Evolutionary conservation across 345 rosid species (phyloP), one percentile per base, ranked within the genome.

Genomic region (Physaria fendleri): DNA sequence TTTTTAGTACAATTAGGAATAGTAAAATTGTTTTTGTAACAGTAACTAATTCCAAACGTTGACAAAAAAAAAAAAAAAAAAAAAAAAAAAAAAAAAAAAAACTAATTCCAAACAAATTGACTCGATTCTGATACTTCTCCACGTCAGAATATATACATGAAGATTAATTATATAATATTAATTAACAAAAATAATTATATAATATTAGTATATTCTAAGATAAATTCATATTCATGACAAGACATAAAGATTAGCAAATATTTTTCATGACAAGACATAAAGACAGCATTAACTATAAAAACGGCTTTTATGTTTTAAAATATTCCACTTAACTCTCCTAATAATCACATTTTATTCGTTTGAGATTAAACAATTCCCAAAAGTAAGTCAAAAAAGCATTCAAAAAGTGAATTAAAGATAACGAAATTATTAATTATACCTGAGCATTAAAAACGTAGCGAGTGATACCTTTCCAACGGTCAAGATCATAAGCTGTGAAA

Each of bases 401-500:
- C 2, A n/a, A 44, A 49, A 39, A 32, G 12, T 51, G 37, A 37
- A 64, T 3, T 24, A 23, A 23, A 39, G 37, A 13, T 15, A 46
- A 29, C n/a, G 14, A 27, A 34, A 34, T 34, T 30, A 30, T n/a
- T 32, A 9, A 33, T 55, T 84, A n/a, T 84, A 88, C 96, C 66
- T 64, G 75, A 42, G 98, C 98, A 75, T 88, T 82, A 22, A 84
- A 91, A 57, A 70, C 81, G 59, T 78, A 84, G 5, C 98, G 86
- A 57, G 75, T 81, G 18, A 72, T 18, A 29, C 84, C 92, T 65
- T 82, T 84, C 98, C 96, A 88, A 10, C 76, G 73, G 34, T 91
- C 98, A 79, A 88, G 69, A 81, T 91, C 96, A 48, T 91, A 91
- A 34, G 98, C 96, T 0, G 95, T 85, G 46, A 85, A 88, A 73